A percentile compares a stretch with the other conserved stretches of the same genome.
Evolutionary conservation across 306 rosid genomes (phyloP).

Genomic region (Castanea mollissima): DNA sequence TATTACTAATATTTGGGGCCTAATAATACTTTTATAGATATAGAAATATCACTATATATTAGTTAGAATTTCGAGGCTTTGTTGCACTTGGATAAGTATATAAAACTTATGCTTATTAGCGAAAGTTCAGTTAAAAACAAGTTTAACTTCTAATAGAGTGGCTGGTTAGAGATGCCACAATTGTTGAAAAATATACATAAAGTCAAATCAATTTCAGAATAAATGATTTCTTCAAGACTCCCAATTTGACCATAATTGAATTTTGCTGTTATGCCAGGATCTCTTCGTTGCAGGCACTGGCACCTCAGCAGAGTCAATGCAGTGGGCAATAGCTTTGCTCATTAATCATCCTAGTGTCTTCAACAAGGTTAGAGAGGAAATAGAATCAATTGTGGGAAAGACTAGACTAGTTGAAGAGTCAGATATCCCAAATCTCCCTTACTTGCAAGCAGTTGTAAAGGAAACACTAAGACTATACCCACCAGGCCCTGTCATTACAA

Average conservation of each 20-base stretch:
- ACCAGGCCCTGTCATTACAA: constrained; percentile 29
- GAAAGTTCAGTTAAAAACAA: too few relatives aligned
- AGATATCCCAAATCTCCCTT: constrained; percentile 37
- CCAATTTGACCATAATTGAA: background rate
- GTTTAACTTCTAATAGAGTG: too few relatives aligned
- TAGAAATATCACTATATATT: too few relatives aligned
- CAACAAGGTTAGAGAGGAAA: constrained; percentile 38
- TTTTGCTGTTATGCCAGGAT: constrained; percentile 29
- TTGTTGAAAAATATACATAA: too few relatives aligned
- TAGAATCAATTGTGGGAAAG: constrained; percentile 21
- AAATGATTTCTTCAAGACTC: too few relatives aligned
- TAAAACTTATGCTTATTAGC: too few relatives aligned
- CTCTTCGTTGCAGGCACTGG: constrained; percentile 48
- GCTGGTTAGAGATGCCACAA: too few relatives aligned
- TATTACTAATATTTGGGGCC: too few relatives aligned
- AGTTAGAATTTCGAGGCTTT: too few relatives aligned
- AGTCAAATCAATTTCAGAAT: too few relatives aligned
- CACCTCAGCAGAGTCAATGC: constrained; percentile 48
- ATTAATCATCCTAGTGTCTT: constrained; percentile 45
- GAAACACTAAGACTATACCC: constrained; percentile 46
- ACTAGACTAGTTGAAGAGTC: constrained; percentile 45
- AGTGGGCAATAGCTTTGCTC: constrained; percentile 52
- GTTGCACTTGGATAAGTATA: too few relatives aligned
- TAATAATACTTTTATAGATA: too few relatives aligned
- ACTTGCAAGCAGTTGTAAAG: constrained; percentile 45